Evolutionary conservation across 2,329 filamentous ascomycete species (phyloP).

Genomic region (Penicillium fuscoglaucum): DNA sequence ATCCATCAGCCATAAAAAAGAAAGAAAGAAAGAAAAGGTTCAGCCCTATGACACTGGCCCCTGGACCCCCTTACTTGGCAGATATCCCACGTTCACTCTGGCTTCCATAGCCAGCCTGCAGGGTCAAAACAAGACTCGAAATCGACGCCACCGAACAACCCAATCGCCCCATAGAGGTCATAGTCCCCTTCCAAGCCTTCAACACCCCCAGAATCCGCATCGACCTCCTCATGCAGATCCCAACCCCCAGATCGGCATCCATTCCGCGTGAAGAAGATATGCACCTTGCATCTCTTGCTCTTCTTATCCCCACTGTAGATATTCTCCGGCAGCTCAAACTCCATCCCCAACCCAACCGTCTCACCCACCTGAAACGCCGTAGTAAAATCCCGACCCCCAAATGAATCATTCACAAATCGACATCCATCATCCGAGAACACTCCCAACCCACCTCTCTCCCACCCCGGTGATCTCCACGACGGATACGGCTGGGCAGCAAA

Average conservation of each 20-base stretch:
- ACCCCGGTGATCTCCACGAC: slow-evolving; percentile 61
- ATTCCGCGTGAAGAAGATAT: slow-evolving; percentile 62
- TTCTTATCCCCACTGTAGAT: slow-evolving; percentile 36
- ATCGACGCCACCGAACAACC: slow-evolving; percentile 62
- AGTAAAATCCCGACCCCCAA: slow-evolving; percentile 60
- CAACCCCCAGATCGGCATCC: slow-evolving; percentile 54
- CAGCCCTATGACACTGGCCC: slow-evolving; percentile 13
- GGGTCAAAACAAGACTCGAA: slow-evolving; percentile 57
- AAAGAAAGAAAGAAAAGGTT: neutral
- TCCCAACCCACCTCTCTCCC: slow-evolving; percentile 61
- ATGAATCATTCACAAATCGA: slow-evolving; percentile 63
- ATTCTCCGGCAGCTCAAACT: slow-evolving; percentile 45
- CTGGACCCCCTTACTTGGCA: slow-evolving; percentile 3
- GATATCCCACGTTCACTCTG: slow-evolving; percentile 14
- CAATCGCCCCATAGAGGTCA: slow-evolving; percentile 61
- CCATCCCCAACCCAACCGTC: slow-evolving; percentile 61
- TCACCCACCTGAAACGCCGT: slow-evolving; percentile 54
- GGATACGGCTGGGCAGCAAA: slow-evolving; percentile 63
- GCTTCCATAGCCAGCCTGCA: slow-evolving; percentile 49
- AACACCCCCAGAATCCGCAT: slow-evolving; percentile 59
- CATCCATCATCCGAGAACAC: slow-evolving; percentile 65
- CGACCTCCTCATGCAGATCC: slow-evolving; percentile 62
- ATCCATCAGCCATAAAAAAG: neutral
- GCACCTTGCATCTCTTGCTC: slow-evolving; percentile 41
- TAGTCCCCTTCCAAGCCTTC: slow-evolving; percentile 68